Percentiles rank a stretch among this genome's conserved stretches.
phyloP scores from a whole-genome alignment of 1,284 basidiomycete species.

The Papiliotrema terrestris region DNA sequence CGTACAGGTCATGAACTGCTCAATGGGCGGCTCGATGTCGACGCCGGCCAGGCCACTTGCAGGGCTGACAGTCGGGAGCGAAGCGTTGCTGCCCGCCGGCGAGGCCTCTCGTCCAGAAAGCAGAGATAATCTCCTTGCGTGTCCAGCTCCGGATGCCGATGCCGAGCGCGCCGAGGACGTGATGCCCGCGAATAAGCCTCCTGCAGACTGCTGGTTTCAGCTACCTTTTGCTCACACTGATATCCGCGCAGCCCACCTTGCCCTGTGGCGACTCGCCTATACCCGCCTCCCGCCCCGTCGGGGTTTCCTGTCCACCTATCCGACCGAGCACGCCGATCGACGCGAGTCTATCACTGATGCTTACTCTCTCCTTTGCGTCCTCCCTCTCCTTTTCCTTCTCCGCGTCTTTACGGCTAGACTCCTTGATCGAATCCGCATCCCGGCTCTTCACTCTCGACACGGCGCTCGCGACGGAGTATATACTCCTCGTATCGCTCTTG shows the following conservation, averaged over 20 bases:
- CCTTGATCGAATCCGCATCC: constrained; percentile 5
- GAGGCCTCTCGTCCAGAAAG: constrained; percentile 6
- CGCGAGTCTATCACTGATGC: constrained; percentile 69
- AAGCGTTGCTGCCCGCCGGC: constrained; percentile 15
- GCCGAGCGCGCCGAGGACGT: background rate
- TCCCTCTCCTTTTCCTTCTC: constrained; percentile 47
- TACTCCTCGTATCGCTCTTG: constrained; percentile 55
- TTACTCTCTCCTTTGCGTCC: constrained; percentile 47
- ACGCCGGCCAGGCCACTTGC: background rate
- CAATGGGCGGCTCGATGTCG: constrained; percentile 33
- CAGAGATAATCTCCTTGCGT: constrained; percentile 20
- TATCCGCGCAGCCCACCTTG: background rate
- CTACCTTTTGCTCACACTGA: background rate
- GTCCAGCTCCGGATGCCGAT: constrained; percentile 6
- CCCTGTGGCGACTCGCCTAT: constrained; percentile 26
- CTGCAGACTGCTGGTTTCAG: background rate
- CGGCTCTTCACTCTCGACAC: constrained; percentile 49
- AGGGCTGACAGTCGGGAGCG: constrained; percentile 10
- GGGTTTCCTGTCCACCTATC: too few relatives aligned
- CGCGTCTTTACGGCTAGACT: constrained; percentile 4
- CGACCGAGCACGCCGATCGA: constrained; percentile 56
- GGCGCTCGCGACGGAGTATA: constrained; percentile 78
- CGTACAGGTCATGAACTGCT: constrained; percentile 47
- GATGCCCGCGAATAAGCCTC: background rate
- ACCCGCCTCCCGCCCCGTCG: too few relatives aligned